phyloP scores from a whole-genome alignment of 441 rosid species.

The Sinapis alba region DNA sequence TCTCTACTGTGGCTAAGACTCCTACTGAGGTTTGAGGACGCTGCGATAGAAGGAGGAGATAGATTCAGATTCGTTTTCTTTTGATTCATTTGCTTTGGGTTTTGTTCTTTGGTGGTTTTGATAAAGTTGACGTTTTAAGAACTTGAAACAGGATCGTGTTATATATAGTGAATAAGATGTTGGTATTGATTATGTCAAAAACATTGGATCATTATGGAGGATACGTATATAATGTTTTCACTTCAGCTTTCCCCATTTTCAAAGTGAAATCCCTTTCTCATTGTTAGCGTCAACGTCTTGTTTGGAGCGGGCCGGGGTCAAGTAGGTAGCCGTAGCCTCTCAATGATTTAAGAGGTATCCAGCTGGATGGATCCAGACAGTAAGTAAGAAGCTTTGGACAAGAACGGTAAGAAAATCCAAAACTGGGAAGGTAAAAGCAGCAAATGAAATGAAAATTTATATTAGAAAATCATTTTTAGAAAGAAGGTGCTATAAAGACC shows the following conservation, averaged over 20 bases:
- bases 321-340: conserved; percentile 32
- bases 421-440: background rate
- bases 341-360: conserved; percentile 27
- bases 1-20: conserved; percentile 40
- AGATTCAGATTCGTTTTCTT: conserved; percentile 26
- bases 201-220: conserved; percentile 8
- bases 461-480: conserved; percentile 18
- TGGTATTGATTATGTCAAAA: conserved; percentile 13
- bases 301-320: conserved; percentile 7
- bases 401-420: conserved; percentile 30
- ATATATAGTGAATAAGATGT: background rate
- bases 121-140: conserved; percentile 17
- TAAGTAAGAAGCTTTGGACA: conserved; percentile 24
- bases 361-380: conserved; percentile 36
- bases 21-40: conserved; percentile 28
- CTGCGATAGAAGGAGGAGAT: background rate
- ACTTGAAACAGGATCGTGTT: conserved; percentile 13
- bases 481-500: conserved; percentile 32
- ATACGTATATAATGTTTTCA: conserved; percentile 13
- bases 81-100: conserved; percentile 22
- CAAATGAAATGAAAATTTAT: background rate
- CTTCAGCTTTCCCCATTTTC: conserved; percentile 7
- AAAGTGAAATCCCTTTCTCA: background rate
- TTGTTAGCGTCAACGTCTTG: background rate
- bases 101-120: background rate